Evolutionary conservation across 495 filamentous ascomycete genomes (phyloP), one percentile per base, ranked within the genome.

Genomic region (Daldinia vernicosa): DNA sequence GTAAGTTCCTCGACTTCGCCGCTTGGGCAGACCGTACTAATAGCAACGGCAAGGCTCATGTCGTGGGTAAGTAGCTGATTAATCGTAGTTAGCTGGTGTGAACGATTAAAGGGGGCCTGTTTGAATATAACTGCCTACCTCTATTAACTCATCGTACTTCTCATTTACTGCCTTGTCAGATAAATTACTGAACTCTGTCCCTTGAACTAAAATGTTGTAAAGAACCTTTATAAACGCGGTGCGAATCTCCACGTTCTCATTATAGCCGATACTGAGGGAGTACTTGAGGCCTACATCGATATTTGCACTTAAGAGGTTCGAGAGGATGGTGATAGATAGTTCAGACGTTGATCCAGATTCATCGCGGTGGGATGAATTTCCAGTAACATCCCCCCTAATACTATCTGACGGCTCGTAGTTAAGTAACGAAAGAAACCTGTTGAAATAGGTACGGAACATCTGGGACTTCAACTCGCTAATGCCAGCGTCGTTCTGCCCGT

Each of bases 401-500:
- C 80, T 79, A 11, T 88, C 86, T 11, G 79, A 45, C 3, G 82
- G 72, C 32, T 87, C 87, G 50, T 84, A 81, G 61, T 89, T 88
- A 17, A 90, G 80, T 14, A 90, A 71, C 1, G 87, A 86, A 37
- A 90, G 79, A 63, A 90, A 89, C 32, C 86, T 78, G 63, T 86
- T 88, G 73, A 90, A 90, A 77, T 90, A 90, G n/a, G 82, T 84
- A 52, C 87, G 86, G 71, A 90, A 90, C 86, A 90, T 86, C 66
- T 89, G 83, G 4, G 82, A 84, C 63, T 89, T 89, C 32, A 87
- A 81, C 78, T 90, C 88, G 62, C 86, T 88, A 1, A 85, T 85
- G 61, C 87, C 85, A 0, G 85, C 88, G 73, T 90, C 88, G 32
- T 78, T 85, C 65, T 87, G 86, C 3, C 84, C 84, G 51, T 90